Conservation (phyloP, 23 red algal species). For the Gracilariopsis chorda region DNA sequence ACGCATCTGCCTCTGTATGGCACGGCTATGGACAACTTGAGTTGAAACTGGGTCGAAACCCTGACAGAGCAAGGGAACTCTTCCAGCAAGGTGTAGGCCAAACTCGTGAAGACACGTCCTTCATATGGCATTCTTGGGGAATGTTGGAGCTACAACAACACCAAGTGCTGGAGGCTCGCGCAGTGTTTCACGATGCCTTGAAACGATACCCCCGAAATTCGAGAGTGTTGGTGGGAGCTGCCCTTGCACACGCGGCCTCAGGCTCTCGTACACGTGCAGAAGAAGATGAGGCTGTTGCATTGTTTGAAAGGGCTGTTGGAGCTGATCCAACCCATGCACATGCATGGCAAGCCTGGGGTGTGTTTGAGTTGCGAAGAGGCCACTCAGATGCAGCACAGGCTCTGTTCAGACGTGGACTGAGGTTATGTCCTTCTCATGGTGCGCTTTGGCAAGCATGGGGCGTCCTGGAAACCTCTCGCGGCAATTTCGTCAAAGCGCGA, state of each 20-base stretch:
- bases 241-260: constrained; percentile 69
- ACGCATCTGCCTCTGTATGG: constrained; percentile 71
- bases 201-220: constrained; percentile 84
- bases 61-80: constrained; percentile 64
- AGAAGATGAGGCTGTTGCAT: constrained; percentile 25
- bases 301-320: constrained; percentile 76
- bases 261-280: not conserved
- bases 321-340: constrained; percentile 93
- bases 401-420: constrained; percentile 84
- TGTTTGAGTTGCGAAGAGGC: constrained; percentile 88
- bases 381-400: constrained; percentile 58
- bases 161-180: constrained; percentile 54
- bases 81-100: constrained; percentile 51
- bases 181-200: constrained; percentile 62
- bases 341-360: constrained; percentile 98
- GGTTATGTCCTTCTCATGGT: constrained; percentile 77
- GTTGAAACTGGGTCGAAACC: constrained; percentile 58
- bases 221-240: constrained; percentile 78
- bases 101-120: constrained; percentile 74
- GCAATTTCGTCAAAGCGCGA: constrained; percentile 63
- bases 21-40: constrained; percentile 91
- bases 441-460: constrained; percentile 97
- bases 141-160: constrained; percentile 71
- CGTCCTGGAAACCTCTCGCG: constrained; percentile 67
- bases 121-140: constrained; percentile 96